Percentiles rank a stretch among this genome's conserved stretches.
Conservation (phyloP, 2,329 filamentous ascomycete genomes). For the Dothistroma pini region DNA sequence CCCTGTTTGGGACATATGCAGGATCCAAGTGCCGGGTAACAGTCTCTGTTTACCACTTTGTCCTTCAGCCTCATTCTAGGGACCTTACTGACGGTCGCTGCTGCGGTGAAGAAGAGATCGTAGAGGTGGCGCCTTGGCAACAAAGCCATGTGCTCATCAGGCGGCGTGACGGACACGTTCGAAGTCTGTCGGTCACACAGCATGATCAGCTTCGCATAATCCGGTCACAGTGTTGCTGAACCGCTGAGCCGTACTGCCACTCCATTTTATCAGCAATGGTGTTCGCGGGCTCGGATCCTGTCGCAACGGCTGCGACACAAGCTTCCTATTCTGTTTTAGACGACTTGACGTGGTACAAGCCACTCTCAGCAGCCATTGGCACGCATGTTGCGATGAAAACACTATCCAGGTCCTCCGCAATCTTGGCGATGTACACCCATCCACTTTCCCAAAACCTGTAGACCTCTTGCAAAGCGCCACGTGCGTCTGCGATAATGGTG, state of each 20-base stretch:
- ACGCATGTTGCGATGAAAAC: not conserved
- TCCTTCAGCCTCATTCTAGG: not conserved
- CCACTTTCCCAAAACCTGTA: not conserved
- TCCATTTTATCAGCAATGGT: not conserved
- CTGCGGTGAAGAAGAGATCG: not conserved
- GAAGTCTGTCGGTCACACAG: not conserved
- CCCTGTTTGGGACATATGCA: not conserved
- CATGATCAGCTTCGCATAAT: not conserved
- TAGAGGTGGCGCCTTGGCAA: too few species aligned
- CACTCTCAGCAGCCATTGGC: not conserved
- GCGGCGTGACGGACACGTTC: not conserved
- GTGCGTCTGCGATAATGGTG: not conserved
- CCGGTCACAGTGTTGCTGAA: not conserved
- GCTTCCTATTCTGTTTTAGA: not conserved
- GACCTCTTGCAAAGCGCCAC: not conserved
- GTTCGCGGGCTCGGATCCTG: not conserved
- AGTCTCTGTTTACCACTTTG: not conserved
- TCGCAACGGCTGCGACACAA: not conserved
- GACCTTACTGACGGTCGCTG: not conserved
- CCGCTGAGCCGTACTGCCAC: not conserved
- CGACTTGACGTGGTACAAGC: not conserved
- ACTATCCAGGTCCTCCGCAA: not conserved
- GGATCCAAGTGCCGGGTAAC: not conserved
- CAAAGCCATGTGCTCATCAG: not conserved
- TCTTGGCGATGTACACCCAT: not conserved